Base-by-base conservation (phyloP, 2,329 filamentous ascomycete species). In the Aspergillus versicolor region DNA sequence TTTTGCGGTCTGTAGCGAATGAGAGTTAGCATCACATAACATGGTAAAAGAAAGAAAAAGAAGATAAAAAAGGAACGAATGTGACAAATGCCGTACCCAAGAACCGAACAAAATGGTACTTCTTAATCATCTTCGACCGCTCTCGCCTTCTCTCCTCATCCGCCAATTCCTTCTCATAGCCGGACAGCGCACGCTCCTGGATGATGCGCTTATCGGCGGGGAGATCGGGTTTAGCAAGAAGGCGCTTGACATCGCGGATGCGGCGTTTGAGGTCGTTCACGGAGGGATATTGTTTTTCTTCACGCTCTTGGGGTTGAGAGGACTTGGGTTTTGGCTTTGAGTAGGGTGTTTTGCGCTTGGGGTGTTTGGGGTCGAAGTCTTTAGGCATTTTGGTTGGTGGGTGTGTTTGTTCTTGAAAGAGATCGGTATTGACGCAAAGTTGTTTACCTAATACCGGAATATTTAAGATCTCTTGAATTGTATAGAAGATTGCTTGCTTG, bases 91-190 rank as follows among this genome's bases (percentile, higher is more conserved):
- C 61, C 67, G 40, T 67, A 77, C 75, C 85, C 60, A 88, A 80
- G 67, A 88, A 88, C n/a, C 85, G 74, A n/a, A 87, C 80, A 73
- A 86, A 86, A 67, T 88, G 85, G 67, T 86, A 88, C 66, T 80
- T 82, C 57, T 77, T 77, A 58, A 87, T 85, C 75, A 86, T 81
- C 58, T 82, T 80, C 47, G 76, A 77, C 62, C 78, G 77, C 63
- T 79, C 73, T 63, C 82, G 77, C 52, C 81, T 79, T 22, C 71
- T 69, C 55, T 79, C 75, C 54, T 79, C 76, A 22, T 79, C 76
- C 15, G 73, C 75, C 51, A 88, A 69, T 61, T 87, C 85, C 52
- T 80, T 78, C 65, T 84, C 75, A 54, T 82, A 82, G 1, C 79
- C 81, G 55, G 77, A 76, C 22, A 88, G 67, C 48, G 84, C 84